Conservation (phyloP, 495 filamentous ascomycete species). For the Trichoderma asperelloides region DNA sequence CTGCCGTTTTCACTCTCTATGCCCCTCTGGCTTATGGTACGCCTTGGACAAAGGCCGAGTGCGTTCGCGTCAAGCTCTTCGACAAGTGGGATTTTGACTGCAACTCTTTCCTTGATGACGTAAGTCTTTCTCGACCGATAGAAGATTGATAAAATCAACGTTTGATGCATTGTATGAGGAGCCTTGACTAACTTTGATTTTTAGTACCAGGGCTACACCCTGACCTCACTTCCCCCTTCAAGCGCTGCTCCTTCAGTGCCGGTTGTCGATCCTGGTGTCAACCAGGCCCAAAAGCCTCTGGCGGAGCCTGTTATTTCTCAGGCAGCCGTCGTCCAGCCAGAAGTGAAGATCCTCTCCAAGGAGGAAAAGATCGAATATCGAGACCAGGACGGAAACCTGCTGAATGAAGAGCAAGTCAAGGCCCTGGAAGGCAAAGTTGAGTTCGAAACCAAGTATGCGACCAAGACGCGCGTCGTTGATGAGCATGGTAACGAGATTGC, state of each 20-base stretch:
- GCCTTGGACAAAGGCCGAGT: constrained; percentile 80
- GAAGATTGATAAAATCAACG: background rate
- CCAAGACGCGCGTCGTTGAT: constrained; percentile 76
- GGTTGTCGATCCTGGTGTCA: background rate
- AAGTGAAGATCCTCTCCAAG: constrained; percentile 49
- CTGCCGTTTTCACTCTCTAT: constrained; percentile 74
- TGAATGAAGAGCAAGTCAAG: constrained; percentile 75
- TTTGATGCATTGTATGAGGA: background rate
- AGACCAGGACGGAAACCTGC: constrained; percentile 84
- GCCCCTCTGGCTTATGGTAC: constrained; percentile 89
- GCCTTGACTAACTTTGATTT: background rate
- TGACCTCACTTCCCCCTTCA: background rate
- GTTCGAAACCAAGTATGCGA: constrained; percentile 91
- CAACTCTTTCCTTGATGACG: constrained; percentile 78
- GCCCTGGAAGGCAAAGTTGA: constrained; percentile 82
- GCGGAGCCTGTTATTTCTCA: constrained; percentile 30
- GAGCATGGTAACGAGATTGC: constrained; percentile 60
- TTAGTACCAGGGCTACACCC: constrained; percentile 6
- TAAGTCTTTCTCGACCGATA: constrained; percentile 44
- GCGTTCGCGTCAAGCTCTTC: constrained; percentile 79
- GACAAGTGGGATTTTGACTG: constrained; percentile 94
- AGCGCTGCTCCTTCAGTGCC: background rate
- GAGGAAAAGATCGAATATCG: constrained; percentile 91
- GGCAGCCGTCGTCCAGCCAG: constrained; percentile 27
- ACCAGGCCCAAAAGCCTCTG: constrained; percentile 13